A percentile compares a stretch with the other conserved stretches of the same genome.
These are phyloP conservation scores for Sarcodon aspratus DNA, from an alignment of 768 basidiomycete species.

Conservation along the genomic window DNA sequence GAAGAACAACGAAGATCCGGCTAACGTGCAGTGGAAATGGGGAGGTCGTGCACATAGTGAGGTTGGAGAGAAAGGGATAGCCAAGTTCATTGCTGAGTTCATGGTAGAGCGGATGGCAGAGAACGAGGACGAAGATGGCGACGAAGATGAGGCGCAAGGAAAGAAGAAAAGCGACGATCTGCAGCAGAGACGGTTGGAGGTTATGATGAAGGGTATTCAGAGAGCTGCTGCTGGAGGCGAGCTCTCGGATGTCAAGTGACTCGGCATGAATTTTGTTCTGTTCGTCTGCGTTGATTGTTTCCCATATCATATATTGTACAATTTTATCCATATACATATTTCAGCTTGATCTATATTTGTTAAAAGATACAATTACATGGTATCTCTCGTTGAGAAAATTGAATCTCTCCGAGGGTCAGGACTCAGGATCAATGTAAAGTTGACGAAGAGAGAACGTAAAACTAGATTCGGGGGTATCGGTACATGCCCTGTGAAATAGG, in stretches of 20 bases:
- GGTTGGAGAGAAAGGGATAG: constrained; percentile 69
- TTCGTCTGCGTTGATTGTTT: no score
- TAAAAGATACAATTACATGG: no score
- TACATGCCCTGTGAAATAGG: no score
- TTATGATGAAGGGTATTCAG: constrained; percentile 44
- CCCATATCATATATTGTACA: no score
- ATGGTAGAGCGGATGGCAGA: constrained; percentile 39
- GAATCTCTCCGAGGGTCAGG: no score
- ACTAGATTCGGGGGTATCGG: no score
- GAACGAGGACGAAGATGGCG: constrained; percentile 11
- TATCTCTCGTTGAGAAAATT: no score
- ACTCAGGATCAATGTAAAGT: no score
- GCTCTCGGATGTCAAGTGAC: constrained; percentile 25
- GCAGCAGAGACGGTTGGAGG: constrained; percentile 26
- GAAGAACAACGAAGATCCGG: constrained; percentile 21
- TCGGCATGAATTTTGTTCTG: not conserved
- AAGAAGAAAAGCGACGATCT: constrained; percentile 13
- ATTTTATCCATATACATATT: no score
- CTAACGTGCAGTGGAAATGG: constrained; percentile 73
- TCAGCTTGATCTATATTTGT: no score
- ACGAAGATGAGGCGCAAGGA: constrained; percentile 10
- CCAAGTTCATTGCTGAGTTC: constrained; percentile 69
- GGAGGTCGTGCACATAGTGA: constrained; percentile 72
- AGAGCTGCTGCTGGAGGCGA: constrained; percentile 56
- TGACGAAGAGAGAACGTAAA: no score